Conservation (phyloP, 495 filamentous ascomycete genomes). For the Daldinia grandis region DNA sequence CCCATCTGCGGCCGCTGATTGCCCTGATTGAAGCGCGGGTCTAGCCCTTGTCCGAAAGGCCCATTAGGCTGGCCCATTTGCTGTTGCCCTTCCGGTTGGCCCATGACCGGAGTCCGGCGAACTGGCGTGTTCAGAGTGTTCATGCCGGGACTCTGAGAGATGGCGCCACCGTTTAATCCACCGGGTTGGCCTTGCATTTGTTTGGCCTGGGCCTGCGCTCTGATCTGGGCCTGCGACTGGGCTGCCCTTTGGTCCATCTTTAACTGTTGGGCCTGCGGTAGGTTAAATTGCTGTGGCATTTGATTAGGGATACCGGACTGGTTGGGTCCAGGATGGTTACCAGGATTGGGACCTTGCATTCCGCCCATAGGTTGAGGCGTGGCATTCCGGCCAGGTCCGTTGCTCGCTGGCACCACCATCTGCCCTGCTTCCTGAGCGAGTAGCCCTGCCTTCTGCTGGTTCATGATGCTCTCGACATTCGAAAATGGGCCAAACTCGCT, state of each 20-base stretch:
- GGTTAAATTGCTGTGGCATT: constrained; percentile 49
- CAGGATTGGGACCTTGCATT: constrained; percentile 47
- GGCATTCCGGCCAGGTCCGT: constrained; percentile 53
- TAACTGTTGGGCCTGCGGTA: constrained; percentile 50
- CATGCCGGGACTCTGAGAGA: constrained; percentile 63
- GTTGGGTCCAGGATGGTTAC: constrained; percentile 47
- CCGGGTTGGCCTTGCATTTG: constrained; percentile 60
- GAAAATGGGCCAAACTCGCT: constrained; percentile 51
- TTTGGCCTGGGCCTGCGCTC: constrained; percentile 51
- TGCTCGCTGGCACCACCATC: constrained; percentile 60
- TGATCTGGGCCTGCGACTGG: constrained; percentile 50
- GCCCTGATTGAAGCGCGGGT: constrained; percentile 55
- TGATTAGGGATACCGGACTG: constrained; percentile 50
- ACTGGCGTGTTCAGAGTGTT: constrained; percentile 59
- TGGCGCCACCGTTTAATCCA: constrained; percentile 50
- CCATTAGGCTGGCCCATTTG: constrained; percentile 48
- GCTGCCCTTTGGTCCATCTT: constrained; percentile 52
- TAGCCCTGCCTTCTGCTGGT: constrained; percentile 56
- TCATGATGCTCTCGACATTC: constrained; percentile 59
- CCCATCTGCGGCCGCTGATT: constrained; percentile 46
- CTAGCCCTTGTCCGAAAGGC: constrained; percentile 49
- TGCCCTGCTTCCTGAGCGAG: constrained; percentile 59
- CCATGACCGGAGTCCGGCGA: constrained; percentile 55
- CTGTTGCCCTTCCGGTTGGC: constrained; percentile 43
- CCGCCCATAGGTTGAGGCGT: constrained; percentile 53